Conservation (phyloP, 2,329 filamentous ascomycete genomes). For the Bipolaris sorokiniana region DNA sequence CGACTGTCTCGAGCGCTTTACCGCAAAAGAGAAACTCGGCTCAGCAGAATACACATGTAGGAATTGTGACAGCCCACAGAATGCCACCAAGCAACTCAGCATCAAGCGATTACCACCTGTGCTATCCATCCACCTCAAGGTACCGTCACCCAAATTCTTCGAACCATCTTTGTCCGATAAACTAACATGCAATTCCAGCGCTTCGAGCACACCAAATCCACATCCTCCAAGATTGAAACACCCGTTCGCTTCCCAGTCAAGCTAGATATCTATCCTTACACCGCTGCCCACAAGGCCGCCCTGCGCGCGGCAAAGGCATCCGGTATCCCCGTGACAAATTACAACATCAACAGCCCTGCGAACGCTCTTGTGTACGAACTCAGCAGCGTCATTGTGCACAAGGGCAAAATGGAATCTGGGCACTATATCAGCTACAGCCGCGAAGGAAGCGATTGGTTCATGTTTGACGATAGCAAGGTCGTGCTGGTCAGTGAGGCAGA, state of each 20-base stretch:
- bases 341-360: constrained; percentile 41
- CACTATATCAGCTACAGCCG: constrained; percentile 91
- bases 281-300: constrained; percentile 62
- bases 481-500: constrained; percentile 82
- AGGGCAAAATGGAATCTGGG: constrained; percentile 89
- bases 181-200: constrained; percentile 49
- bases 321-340: constrained; percentile 45
- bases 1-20: constrained; percentile 83
- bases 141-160: constrained; percentile 47
- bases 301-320: constrained; percentile 36
- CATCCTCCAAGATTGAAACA: constrained; percentile 85
- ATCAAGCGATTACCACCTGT: constrained; percentile 88
- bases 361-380: constrained; percentile 80
- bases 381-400: constrained; percentile 87
- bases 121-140: constrained; percentile 90
- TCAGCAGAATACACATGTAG: constrained; percentile 85
- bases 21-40: constrained; percentile 75
- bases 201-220: constrained; percentile 78
- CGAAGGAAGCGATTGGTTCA: constrained; percentile 87
- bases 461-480: constrained; percentile 94
- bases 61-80: constrained; percentile 75
- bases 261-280: constrained; percentile 90
- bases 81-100: constrained; percentile 81
- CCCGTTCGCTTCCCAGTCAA: constrained; percentile 84
- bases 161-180: neutral